A percentile compares a stretch with the other conserved stretches of the same genome.
Conservation (phyloP, 2,329 filamentous ascomycete genomes). For the Endothia cerciana region DNA sequence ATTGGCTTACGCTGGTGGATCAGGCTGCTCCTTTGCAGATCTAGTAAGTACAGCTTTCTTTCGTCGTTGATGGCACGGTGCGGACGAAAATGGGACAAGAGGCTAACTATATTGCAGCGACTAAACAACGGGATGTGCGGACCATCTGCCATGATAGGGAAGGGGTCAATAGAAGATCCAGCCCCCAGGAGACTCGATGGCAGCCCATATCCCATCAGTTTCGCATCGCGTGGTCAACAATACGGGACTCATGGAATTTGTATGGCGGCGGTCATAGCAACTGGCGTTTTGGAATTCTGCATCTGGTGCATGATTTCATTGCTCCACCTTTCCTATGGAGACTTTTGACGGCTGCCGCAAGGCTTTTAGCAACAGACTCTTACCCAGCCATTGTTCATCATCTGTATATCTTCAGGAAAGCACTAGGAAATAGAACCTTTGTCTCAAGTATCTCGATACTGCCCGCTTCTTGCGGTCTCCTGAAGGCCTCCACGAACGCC, state of each 20-base stretch:
- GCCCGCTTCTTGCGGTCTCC: not conserved
- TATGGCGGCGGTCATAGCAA: not conserved
- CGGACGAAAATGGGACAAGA: not conserved
- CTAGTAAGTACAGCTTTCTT: conserved; percentile 67
- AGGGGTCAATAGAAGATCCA: not conserved
- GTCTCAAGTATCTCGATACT: not conserved
- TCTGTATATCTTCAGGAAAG: conserved; percentile 2
- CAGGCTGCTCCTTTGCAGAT: conserved; percentile 96
- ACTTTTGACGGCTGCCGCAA: not conserved
- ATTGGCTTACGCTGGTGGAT: conserved; percentile 97
- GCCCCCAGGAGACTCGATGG: not conserved
- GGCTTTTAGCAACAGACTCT: not conserved
- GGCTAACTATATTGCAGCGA: conserved; percentile 8
- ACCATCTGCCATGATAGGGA: not conserved
- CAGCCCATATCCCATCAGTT: not conserved
- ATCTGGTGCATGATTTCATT: not conserved
- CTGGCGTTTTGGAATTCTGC: not conserved
- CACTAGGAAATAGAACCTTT: not conserved
- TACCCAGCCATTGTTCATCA: not conserved
- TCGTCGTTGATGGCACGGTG: not conserved
- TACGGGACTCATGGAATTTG: not conserved
- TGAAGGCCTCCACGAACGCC: not conserved
- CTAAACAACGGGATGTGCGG: not conserved
- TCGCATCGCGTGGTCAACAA: not conserved
- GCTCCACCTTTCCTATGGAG: not conserved